Percentiles rank a stretch among this genome's conserved stretches.
phyloP scores from a whole-genome alignment of 2,329 filamentous ascomycete genomes.

The Alternaria metachromatica region DNA sequence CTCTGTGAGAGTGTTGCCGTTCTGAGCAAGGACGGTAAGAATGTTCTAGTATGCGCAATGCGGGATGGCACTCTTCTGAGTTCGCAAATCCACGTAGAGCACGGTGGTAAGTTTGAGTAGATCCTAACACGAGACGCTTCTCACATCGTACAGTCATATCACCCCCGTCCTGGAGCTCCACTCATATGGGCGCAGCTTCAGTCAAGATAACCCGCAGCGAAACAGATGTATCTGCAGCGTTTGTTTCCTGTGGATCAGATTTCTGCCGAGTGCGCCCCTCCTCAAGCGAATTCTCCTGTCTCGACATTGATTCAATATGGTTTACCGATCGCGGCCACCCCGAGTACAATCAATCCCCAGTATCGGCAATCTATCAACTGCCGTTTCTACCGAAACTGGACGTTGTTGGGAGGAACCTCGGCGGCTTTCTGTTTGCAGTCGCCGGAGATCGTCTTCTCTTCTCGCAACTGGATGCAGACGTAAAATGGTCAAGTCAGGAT shows the following conservation, averaged over 20 bases:
- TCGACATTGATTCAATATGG: slow-evolving; percentile 48
- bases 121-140: background rate
- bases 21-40: slow-evolving; percentile 11
- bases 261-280: slow-evolving; percentile 43
- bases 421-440: slow-evolving; percentile 57
- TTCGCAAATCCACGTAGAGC: slow-evolving; percentile 3
- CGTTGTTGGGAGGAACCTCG: slow-evolving; percentile 48
- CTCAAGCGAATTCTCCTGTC: background rate
- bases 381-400: slow-evolving; percentile 32
- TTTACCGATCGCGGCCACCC: slow-evolving; percentile 41
- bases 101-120: slow-evolving; percentile 10
- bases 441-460: slow-evolving; percentile 57
- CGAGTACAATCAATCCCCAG: slow-evolving; percentile 36
- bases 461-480: slow-evolving; percentile 54
- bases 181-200: slow-evolving; percentile 38
- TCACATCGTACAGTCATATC: slow-evolving; percentile 8
- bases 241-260: slow-evolving; percentile 49
- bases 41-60: slow-evolving; percentile 44
- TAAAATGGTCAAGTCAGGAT: slow-evolving; percentile 19
- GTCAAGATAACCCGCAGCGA: slow-evolving; percentile 31
- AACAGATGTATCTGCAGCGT: slow-evolving; percentile 36
- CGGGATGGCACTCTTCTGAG: slow-evolving; percentile 43
- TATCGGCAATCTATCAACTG: slow-evolving; percentile 44
- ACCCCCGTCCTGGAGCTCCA: slow-evolving; percentile 11
- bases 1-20: slow-evolving; percentile 43